phyloP scores from a whole-genome alignment of 2,329 filamentous ascomycete genomes.

The Nigrograna mackinnonii region DNA sequence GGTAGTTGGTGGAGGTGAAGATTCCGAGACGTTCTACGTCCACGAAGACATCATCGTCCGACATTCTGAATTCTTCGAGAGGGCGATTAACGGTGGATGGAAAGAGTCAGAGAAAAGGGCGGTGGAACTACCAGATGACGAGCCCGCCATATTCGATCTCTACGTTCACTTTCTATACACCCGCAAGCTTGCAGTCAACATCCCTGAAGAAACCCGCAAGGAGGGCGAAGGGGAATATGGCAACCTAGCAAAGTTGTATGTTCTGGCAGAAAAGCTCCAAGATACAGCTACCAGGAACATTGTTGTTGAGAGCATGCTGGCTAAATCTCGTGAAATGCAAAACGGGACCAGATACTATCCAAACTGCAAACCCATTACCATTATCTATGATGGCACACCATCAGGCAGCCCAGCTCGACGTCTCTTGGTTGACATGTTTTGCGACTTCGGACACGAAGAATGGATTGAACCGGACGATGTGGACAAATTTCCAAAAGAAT shows the following conservation, averaged over 20 bases:
- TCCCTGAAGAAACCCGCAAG: neutral
- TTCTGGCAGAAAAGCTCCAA: conserved; percentile 5
- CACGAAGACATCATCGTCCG: no score
- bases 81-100: neutral
- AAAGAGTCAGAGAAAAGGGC: neutral
- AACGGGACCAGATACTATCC: no score
- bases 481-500: no score
- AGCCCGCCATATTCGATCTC: neutral
- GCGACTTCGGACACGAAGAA: no score
- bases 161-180: neutral
- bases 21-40: no score
- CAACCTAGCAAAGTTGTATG: neutral
- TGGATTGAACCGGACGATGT: no score
- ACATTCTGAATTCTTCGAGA: neutral
- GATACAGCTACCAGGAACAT: conserved; percentile 6
- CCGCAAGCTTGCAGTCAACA: neutral
- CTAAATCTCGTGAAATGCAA: no score
- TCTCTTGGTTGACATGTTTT: no score
- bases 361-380: no score
- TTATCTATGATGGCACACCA: no score
- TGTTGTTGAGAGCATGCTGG: neutral
- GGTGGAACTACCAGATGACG: neutral
- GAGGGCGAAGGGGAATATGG: neutral
- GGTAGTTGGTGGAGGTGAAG: no score
- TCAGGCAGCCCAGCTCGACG: no score